Percentiles rank a stretch among this genome's conserved stretches.
phyloP scores from a whole-genome alignment of 116 monocot species.

The Iris pallida region DNA sequence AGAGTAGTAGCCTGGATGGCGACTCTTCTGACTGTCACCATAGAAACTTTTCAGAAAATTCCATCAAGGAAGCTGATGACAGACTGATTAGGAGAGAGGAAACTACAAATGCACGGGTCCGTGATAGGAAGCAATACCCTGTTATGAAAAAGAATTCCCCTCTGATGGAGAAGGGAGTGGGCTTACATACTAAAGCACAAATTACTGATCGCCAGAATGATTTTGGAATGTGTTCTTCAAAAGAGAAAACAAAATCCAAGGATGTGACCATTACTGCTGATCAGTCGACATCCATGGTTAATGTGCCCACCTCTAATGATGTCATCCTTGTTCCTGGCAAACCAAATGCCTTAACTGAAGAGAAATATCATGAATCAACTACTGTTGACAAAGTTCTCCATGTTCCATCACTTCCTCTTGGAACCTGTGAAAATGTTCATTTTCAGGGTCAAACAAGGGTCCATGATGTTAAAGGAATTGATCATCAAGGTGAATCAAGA shows the following conservation, averaged over 20 bases:
- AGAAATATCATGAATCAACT: constrained; percentile 1
- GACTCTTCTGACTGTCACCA: neutral
- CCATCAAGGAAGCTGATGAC: constrained; percentile 19
- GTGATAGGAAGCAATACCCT: constrained; percentile 21
- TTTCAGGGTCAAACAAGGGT: constrained; percentile 16
- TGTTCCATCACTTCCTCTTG: constrained; percentile 11
- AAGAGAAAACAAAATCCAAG: constrained; percentile 20
- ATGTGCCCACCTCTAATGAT: neutral
- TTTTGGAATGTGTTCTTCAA: constrained; percentile 11
- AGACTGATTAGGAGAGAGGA: constrained; percentile 11
- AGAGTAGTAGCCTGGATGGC: constrained; percentile 12
- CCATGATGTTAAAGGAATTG: constrained; percentile 12
- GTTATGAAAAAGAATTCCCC: constrained; percentile 44
- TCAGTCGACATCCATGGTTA: neutral
- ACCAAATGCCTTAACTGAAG: neutral
- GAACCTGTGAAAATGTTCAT: constrained; percentile 18
- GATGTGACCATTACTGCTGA: constrained; percentile 16
- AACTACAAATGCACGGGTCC: constrained; percentile 1
- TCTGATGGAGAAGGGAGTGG: constrained; percentile 67
- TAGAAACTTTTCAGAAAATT: constrained; percentile 5
- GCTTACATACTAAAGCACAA: constrained; percentile 60
- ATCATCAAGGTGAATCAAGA: constrained; percentile 24
- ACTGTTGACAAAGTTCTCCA: constrained; percentile 1
- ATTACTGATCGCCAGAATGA: constrained; percentile 35
- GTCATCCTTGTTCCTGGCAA: neutral